Evolutionary conservation across 2,329 filamentous ascomycete genomes (phyloP).

Genomic region (Sclerotiophoma versabilis): DNA sequence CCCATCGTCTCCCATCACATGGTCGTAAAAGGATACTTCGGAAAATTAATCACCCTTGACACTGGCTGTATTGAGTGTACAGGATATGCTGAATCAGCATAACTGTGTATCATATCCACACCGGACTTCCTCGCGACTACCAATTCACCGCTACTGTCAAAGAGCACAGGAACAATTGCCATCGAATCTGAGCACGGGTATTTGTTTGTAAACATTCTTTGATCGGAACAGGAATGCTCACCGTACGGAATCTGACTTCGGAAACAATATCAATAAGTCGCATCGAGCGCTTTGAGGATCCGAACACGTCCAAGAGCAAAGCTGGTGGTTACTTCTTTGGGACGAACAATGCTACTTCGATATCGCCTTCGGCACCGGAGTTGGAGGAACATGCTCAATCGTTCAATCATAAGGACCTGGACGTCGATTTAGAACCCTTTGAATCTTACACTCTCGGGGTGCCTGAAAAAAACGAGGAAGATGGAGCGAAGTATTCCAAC

Average conservation of each 20-base stretch:
- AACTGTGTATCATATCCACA: too few species aligned
- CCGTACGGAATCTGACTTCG: conserved; percentile 81
- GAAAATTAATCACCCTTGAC: neutral
- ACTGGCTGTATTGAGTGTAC: neutral
- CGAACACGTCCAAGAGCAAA: conserved; percentile 51
- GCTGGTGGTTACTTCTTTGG: conserved; percentile 43
- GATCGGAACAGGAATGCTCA: conserved; percentile 57
- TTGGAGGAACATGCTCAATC: conserved; percentile 64
- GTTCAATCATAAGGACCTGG: conserved; percentile 68
- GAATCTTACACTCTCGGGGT: conserved; percentile 66
- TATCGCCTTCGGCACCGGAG: conserved; percentile 49
- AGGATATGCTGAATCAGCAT: neutral
- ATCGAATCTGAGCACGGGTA: too few species aligned
- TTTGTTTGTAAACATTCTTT: too few species aligned
- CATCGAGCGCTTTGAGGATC: conserved; percentile 75
- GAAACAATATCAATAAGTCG: conserved; percentile 74
- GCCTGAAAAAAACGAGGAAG: conserved; percentile 48
- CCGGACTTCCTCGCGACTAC: too few species aligned
- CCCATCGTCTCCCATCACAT: neutral
- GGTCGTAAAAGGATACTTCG: neutral
- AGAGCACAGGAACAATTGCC: too few species aligned
- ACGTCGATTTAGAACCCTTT: conserved; percentile 73
- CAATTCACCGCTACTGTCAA: too few species aligned
- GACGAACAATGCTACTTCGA: conserved; percentile 30
- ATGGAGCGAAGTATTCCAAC: conserved; percentile 32